Evolutionary conservation across 2,329 filamentous ascomycete genomes (phyloP).

Genomic region (Raffaelea arxii): DNA sequence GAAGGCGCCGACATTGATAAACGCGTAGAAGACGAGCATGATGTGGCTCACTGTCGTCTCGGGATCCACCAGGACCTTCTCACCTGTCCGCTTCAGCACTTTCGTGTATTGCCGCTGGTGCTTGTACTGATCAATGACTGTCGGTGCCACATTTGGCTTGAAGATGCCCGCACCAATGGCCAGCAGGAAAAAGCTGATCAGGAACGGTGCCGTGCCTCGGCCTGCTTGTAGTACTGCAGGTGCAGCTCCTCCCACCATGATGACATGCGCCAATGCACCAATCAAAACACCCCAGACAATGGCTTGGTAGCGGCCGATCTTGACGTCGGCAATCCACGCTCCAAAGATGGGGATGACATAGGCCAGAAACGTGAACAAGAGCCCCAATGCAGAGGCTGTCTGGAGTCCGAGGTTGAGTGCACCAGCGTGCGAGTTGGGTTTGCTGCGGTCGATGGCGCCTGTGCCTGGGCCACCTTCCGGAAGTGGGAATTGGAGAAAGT

Average conservation of each 20-base stretch:
- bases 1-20: constrained; percentile 59
- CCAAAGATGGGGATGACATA: constrained; percentile 40
- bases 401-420: constrained; percentile 23
- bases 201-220: constrained; percentile 46
- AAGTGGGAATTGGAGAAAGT: constrained; percentile 45
- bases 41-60: constrained; percentile 36
- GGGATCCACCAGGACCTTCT: constrained; percentile 36
- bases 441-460: constrained; percentile 23
- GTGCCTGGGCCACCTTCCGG: constrained; percentile 27
- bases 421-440: constrained; percentile 32
- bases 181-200: constrained; percentile 55
- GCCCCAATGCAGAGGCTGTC: constrained; percentile 7
- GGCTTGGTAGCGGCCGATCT: constrained; percentile 56
- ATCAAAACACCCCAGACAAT: constrained; percentile 46
- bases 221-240: constrained; percentile 44
- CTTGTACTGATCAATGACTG: constrained; percentile 32
- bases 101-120: constrained; percentile 30
- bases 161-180: constrained; percentile 61
- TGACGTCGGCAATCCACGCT: constrained; percentile 52
- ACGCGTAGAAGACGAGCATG: constrained; percentile 44
- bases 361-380: constrained; percentile 37
- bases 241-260: constrained; percentile 54
- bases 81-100: constrained; percentile 26
- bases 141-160: constrained; percentile 48
- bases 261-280: constrained; percentile 52